Evolutionary conservation across 2,329 filamentous ascomycete genomes (phyloP), one percentile per base, ranked within the genome.

Genomic region (Grosmannia huntii): DNA sequence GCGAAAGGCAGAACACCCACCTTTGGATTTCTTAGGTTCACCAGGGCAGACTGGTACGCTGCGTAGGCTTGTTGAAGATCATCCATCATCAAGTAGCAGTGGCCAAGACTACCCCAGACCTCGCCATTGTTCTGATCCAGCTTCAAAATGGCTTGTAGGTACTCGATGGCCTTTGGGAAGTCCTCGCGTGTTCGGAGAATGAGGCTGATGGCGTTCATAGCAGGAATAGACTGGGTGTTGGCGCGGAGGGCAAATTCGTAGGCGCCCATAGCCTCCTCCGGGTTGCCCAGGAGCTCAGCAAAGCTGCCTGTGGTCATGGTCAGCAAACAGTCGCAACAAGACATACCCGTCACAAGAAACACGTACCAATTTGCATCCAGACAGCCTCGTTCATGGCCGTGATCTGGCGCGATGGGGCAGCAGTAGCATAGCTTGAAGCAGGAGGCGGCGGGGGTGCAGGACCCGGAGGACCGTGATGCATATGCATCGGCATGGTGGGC

Each of bases 51-150:
- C 70, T 99, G 94, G 69, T 99, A 99, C 1, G 94, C 91, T 36
- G 89, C 89, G 68, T 99, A 99, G 0, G 94, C 94, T 68, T 97
- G 90, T 72, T 97, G 94, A 38, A 97, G 75, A 67, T 96, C 92
- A 68, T 99, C 94, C 82, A 96, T 95, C 94, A 99, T 99, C 28
- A 99, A 78, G 69, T 92, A 95, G 74, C 94, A 97, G 71, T 97
- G 94, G n/a, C 94, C 92, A 33, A 97, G 78, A 69, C 90, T 96
- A 53, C 92, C 92, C 94, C 92, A 97, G 51, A 94, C 90, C 71
- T 97, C 94, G 60, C 94, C 94, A 68, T 95, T 96, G 64, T 84
- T 86, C 41, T 78, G 81, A 64, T 99, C 94, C 28, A 97, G 78
- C 73, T 96, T 95, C 57, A 96, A 75, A 60, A 97, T 96, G 61